Evolutionary conservation across 192 early-diverging fungal genomes (phyloP), one percentile per base, ranked within the genome.

Genomic region (Radiomyces spectabilis): DNA sequence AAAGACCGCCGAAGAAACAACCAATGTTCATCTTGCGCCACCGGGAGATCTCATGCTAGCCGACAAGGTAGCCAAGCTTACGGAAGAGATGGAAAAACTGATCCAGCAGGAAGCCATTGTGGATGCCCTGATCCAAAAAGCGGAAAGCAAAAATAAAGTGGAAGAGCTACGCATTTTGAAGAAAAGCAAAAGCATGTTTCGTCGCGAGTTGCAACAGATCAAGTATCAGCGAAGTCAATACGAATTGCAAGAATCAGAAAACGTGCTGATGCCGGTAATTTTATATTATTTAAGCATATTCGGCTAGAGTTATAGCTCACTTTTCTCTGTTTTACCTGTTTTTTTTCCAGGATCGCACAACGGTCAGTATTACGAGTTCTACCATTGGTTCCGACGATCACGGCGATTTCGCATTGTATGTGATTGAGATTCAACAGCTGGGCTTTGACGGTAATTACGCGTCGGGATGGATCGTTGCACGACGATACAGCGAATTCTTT

Each of bases 401-500:
- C 25, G 72, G 74, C n/a, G 78, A 75, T 26, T 82, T 73, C 53
- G 72, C 79, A 0, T 53, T 82, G 1, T 82, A 82, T 63, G 71
- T 84, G 39, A 85, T 90, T 52, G 86, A 90, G 51, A 69, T 90
- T 8, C 82, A 85, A 49, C 81, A 86, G 45, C 49, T 77, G 10
- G 67, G 68, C 33, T 48, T 65, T 2, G 67, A 74, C 37, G 78
- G 78, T 6, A 65, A 72, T 6, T 73, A 57, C 64, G 69, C 70
- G 1, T 83, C 78, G 0, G 84, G 86, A 3, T 90, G 88, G 88
- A 74, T 88, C 15, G 82, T 88, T n/a, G 73, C 75, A 1, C 74
- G 89, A 5, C 68, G 93, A 2, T 93, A 89, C 64, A 80, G 80
- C n/a, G 91, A 97, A 68, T 95, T 97, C 63, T 78, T 82, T 47